phyloP scores from a whole-genome alignment of 2,329 filamentous ascomycete genomes.

The Fusarium sp. region DNA sequence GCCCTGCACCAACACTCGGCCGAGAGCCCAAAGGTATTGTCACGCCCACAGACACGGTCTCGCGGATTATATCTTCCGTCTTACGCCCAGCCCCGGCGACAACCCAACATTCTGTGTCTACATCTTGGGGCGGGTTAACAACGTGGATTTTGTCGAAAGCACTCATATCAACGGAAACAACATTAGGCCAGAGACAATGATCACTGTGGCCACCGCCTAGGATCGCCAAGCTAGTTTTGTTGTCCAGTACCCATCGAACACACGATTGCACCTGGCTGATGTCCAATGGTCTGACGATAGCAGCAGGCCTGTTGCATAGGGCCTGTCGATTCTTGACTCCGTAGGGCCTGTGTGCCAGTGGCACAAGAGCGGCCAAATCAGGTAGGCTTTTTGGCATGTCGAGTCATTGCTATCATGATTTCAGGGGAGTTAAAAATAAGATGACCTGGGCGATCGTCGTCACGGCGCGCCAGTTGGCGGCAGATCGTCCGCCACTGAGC shows the following conservation, averaged over 20 bases:
- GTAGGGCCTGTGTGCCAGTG: constrained; percentile 40
- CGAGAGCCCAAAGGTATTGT: constrained; percentile 67
- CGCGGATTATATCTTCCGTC: constrained; percentile 60
- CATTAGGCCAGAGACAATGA: constrained; percentile 61
- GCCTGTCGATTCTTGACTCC: constrained; percentile 62
- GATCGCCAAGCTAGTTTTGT: constrained; percentile 56
- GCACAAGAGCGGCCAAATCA: constrained; percentile 54
- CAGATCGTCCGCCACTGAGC: constrained; percentile 61
- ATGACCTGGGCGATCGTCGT: constrained; percentile 46
- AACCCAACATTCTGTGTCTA: constrained; percentile 46
- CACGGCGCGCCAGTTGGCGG: constrained; percentile 53
- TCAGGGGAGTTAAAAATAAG: constrained; percentile 60
- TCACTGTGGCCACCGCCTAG: constrained; percentile 67
- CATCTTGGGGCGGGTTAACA: constrained; percentile 35
- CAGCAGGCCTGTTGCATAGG: constrained; percentile 52
- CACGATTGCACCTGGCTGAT: constrained; percentile 61
- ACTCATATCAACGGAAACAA: constrained; percentile 66
- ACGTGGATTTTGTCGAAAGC: constrained; percentile 62
- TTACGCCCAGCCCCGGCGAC: constrained; percentile 65
- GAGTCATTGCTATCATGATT: constrained; percentile 60
- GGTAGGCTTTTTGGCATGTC: constrained; percentile 52
- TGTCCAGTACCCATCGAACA: constrained; percentile 62
- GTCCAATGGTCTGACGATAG: constrained; percentile 55
- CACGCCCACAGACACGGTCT: constrained; percentile 55
- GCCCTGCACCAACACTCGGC: constrained; percentile 68